phyloP scores from a whole-genome alignment of 768 basidiomycete genomes.

The Leccinellum rugosiceps region DNA sequence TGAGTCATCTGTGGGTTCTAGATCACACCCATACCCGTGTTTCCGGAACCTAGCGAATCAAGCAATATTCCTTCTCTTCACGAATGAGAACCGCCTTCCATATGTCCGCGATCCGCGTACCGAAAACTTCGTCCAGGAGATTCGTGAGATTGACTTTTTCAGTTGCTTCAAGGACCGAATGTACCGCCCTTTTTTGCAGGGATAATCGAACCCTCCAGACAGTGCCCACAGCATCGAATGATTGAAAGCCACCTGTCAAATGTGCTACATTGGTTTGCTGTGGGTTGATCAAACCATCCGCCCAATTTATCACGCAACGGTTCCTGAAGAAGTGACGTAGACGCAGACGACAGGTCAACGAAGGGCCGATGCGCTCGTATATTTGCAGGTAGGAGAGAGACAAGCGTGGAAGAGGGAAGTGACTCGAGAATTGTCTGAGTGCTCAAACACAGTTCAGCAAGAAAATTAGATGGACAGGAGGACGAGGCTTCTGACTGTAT shows the following conservation, averaged over 20 bases:
- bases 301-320: conserved; percentile 46
- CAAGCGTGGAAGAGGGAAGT: conserved; percentile 81
- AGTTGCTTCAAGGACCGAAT: conserved; percentile 39
- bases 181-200: conserved; percentile 44
- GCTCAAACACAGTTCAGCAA: conserved; percentile 55
- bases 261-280: conserved; percentile 41
- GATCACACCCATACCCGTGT: conserved; percentile 15
- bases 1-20: neutral
- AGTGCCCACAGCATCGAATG: conserved; percentile 57
- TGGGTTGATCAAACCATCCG: conserved; percentile 63
- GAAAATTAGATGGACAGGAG: conserved; percentile 31
- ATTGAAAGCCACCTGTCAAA: conserved; percentile 56
- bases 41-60: conserved; percentile 17
- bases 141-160: conserved; percentile 46
- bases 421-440: conserved; percentile 64
- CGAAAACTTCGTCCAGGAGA: conserved; percentile 53
- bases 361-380: conserved; percentile 84
- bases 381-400: conserved; percentile 67
- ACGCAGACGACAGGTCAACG: conserved; percentile 64
- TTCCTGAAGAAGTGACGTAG: conserved; percentile 45
- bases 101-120: conserved; percentile 51
- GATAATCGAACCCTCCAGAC: conserved; percentile 69
- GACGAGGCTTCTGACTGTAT: conserved; percentile 47
- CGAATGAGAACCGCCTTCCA: conserved; percentile 51
- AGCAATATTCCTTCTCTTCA: conserved; percentile 46